phyloP scores from a whole-genome alignment of 805 yeast genomes.

The Wickerhamomyces ciferrii region DNA sequence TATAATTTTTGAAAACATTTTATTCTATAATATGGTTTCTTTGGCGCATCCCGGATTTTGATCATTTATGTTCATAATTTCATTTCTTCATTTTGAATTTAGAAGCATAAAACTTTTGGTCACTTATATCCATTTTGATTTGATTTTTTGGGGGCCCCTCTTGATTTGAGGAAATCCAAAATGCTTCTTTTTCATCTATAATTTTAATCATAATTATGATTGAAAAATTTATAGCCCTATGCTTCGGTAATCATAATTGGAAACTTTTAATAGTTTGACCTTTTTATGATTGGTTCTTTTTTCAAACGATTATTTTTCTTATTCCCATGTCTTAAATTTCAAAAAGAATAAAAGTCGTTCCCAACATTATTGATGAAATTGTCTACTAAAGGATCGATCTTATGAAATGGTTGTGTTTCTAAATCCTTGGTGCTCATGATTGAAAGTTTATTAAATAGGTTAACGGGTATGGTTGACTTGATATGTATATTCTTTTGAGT shows the following conservation, averaged over 20 bases:
- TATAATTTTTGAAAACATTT: background rate
- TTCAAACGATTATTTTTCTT: conserved; percentile 13
- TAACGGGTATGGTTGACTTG: background rate
- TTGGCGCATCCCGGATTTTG: background rate
- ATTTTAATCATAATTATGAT: no score
- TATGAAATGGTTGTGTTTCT: background rate
- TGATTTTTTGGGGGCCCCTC: no score
- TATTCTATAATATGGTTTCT: background rate
- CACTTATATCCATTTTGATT: background rate
- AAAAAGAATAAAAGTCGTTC: conserved; percentile 17
- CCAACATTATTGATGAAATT: conserved; percentile 6
- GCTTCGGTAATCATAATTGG: background rate
- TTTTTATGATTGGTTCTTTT: conserved; percentile 9
- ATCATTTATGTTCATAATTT: background rate
- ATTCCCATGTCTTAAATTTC: background rate
- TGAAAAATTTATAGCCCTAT: no score
- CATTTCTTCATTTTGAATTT: background rate
- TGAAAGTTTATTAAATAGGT: no score
- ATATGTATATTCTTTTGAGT: no score
- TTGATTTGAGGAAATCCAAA: background rate
- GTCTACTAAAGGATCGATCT: conserved; percentile 14
- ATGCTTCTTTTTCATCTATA: background rate
- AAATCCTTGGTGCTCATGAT: no score
- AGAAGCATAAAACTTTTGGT: background rate
- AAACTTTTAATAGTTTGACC: background rate